phyloP scores from a whole-genome alignment of 441 rosid genomes.

The Pelargonium citronellum region DNA sequence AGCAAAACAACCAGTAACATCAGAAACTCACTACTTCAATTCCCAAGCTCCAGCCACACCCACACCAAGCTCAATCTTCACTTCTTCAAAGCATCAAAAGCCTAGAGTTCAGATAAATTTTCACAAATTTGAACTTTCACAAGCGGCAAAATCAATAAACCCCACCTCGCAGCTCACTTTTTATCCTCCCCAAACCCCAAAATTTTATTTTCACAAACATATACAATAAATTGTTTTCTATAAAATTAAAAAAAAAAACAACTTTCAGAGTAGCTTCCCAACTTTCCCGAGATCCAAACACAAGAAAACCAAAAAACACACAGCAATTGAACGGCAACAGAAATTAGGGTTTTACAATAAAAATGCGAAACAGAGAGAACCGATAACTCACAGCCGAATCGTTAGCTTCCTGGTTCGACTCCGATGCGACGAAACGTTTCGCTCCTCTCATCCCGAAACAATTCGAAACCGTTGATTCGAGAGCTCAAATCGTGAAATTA shows the following conservation, averaged over 20 bases:
- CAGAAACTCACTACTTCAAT: not conserved
- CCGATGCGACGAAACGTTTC: conserved; percentile 57
- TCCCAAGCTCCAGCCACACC: not conserved
- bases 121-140: not conserved
- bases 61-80: not conserved
- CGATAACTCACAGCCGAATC: conserved; percentile 56
- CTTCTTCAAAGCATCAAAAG: not conserved
- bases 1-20: not conserved
- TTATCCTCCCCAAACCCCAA: not conserved
- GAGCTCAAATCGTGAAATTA: not conserved
- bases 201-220: not conserved
- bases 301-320: not conserved
- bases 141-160: not conserved
- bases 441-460: conserved; percentile 45
- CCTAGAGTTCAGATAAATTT: not conserved
- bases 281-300: conserved; percentile 1
- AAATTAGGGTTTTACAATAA: conserved; percentile 20
- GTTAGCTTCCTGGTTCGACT: conserved; percentile 37
- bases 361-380: not conserved
- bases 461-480: not conserved
- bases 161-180: not conserved
- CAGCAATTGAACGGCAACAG: conserved; percentile 2
- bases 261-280: not conserved
- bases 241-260: not conserved
- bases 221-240: not conserved